These are phyloP conservation scores for Echria macrotheca DNA, from an alignment of 495 filamentous ascomycete species.

Conservation along the genomic window DNA sequence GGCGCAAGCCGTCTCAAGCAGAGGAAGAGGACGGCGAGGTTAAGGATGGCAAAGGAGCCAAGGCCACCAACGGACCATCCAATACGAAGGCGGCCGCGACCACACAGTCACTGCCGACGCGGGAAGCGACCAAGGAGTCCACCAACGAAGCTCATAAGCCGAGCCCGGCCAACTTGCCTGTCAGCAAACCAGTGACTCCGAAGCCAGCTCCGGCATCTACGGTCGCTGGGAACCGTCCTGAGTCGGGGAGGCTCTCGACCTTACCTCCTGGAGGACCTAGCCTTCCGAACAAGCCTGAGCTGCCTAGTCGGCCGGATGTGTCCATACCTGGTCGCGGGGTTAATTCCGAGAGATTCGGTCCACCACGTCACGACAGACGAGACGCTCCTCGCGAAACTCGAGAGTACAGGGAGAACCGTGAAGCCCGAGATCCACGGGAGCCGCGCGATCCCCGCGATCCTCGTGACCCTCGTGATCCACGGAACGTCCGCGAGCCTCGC, in stretches of 20 bases:
- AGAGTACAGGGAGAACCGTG: constrained; percentile 13
- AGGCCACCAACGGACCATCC: constrained; percentile 11
- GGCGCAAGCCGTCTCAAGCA: constrained; percentile 30
- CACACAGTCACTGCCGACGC: constrained; percentile 2
- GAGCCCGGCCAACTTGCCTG: constrained; percentile 6
- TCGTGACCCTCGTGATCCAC: constrained; percentile 19
- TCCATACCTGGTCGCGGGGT: constrained; percentile 32
- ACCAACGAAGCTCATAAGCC: constrained; percentile 7
- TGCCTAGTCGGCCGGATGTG: constrained; percentile 42
- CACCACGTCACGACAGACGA: constrained; percentile 26
- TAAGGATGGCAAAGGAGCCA: constrained; percentile 52
- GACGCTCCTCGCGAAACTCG: constrained; percentile 19
- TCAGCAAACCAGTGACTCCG: constrained; percentile 13
- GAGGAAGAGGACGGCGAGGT: constrained; percentile 81
- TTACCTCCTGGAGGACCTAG: constrained; percentile 29
- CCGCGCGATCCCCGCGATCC: constrained; percentile 21
- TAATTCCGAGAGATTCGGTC: constrained; percentile 34
- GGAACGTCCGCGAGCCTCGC: constrained; percentile 28
- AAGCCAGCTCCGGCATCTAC: constrained; percentile 15
- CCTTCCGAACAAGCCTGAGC: constrained; percentile 33
- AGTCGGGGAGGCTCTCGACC: constrained; percentile 31
- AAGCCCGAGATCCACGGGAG: constrained; percentile 31
- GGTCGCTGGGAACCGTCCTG: constrained; percentile 15
- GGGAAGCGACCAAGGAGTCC: constrained; percentile 12
- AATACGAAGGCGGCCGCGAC: neutral